Evolutionary conservation across 257 asterid genomes (phyloP), one percentile per base, ranked within the genome.

Genomic region (Scutellaria galericulata): DNA sequence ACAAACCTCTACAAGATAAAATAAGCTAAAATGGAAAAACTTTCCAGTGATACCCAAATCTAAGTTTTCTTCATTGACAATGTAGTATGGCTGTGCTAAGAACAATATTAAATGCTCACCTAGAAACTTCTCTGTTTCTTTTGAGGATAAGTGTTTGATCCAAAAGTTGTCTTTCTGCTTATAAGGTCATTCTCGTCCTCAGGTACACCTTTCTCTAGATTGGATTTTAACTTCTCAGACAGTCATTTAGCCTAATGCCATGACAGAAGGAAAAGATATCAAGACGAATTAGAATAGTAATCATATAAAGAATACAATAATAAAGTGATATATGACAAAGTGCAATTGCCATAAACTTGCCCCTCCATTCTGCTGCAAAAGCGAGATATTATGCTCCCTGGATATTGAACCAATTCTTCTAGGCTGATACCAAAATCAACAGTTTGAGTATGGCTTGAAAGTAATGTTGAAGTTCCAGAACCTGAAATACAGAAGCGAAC

Each of bases 111-210:
- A 53, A 14, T 22, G 62, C 72, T 73, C 81, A 92, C 98, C 98
- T 90, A 88, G 68, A 90, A 92, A 75, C 90, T 84, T 57, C 87
- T 74, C 27, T 96, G 97, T 77, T 90, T 82, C 83, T 92, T 92
- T 66, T 86, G 85, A 72, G 98, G 98, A 77, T 92, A 92, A 37
- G 97, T 90, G 80, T 92, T 92, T 12, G 97, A 88, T 50, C 97
- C 98, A 82, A 86, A 92, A 73, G 81, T 82, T 70, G 77, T 81
- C 80, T 89, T 88, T 61, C 98, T 79, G 72, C 79, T 81, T 47
- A 73, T 72, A 9, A 90, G 41, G 67, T 92, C 98, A 45, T 64
- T 64, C 72, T 90, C 96, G 58, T 92, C 94, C 55, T 87, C 98
- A 51, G 80, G 64, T 73, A 83, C 77, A 51, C 98, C 98, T 60